Base-by-base conservation (phyloP, 2,329 filamentous ascomycete species). In the Huntiella decipiens region DNA sequence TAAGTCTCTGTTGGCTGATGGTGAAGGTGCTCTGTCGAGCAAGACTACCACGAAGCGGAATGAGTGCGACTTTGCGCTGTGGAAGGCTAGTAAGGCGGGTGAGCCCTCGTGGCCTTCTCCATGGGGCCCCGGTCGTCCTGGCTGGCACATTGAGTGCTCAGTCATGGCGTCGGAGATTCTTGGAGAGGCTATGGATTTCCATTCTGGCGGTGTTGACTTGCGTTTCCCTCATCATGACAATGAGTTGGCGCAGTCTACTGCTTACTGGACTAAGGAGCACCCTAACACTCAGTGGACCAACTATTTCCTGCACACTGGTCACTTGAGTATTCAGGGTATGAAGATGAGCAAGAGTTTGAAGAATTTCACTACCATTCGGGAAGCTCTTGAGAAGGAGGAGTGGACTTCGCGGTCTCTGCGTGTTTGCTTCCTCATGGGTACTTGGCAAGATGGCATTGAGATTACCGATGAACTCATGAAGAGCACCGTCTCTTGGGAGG, bases 311-410 rank as follows among this genome's bases (percentile, higher is more conserved):
- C 88, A 95, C 58, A 95, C 92, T 80, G 88, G 88, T 0, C 88
- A 96, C 58, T 63, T 95, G 41, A 63, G 61, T 4, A 95, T 96
- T 48, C 75, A 80, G 19, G 87, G 88, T 0, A 84, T 79, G 16
- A 96, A 96, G 61, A 96, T 96, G 88, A 88, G 81, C 48, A 96
- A 96, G 61, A 85, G 78, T 12, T 63, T 96, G 48, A 95, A 96
- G 66, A 96, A 95, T 60, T 95, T 95, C 61, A 85, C 85, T 36
- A 94, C 88, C 0, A 93, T 96, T 51, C 73, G 84, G 28, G 82
- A 92, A 58, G 86, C 87, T 0, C 64, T 96, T 5, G 63, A 63
- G 8, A 70, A 65, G 2, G 67, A 63, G 8, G 67, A 63, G 10
- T 94, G 84, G 67, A 91, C 83, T 0, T 69, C 86, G 1, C 71